These are phyloP conservation scores for Camelina laxa DNA, from an alignment of 345 rosid species.

Conservation along the genomic window DNA sequence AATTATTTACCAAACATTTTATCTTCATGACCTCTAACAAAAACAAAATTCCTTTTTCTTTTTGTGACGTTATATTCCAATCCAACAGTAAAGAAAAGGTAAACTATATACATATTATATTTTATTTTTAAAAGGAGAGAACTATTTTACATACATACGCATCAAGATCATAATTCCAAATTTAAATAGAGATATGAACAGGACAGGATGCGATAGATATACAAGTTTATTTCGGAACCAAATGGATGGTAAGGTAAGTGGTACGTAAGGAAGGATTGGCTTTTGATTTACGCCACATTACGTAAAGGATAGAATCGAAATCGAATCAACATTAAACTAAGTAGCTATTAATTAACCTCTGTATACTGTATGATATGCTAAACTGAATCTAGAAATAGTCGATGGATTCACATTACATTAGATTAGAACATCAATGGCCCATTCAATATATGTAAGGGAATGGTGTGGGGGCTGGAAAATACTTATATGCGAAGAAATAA, in stretches of 20 bases:
- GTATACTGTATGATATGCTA: too few species aligned
- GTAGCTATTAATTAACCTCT: background rate
- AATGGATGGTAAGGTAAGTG: too few species aligned
- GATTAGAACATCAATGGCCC: background rate
- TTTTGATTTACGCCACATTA: slow-evolving; percentile 30
- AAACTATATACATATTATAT: background rate
- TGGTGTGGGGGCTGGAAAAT: slow-evolving; percentile 32
- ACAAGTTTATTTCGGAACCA: too few species aligned
- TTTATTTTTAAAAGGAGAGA: too few species aligned
- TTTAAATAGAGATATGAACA: too few species aligned
- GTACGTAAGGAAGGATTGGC: background rate
- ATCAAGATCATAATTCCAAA: background rate
- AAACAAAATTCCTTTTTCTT: slow-evolving; percentile 31
- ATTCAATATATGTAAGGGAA: background rate
- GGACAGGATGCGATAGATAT: too few species aligned
- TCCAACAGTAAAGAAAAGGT: slow-evolving; percentile 6
- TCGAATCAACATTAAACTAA: slow-evolving; percentile 10
- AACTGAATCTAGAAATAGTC: background rate
- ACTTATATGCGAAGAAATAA: background rate
- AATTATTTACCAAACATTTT: background rate
- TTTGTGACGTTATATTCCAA: slow-evolving; percentile 31
- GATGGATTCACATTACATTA: slow-evolving; percentile 8
- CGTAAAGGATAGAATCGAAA: background rate
- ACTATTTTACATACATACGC: background rate
- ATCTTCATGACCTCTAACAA: background rate